These are phyloP conservation scores for Puccinia hordei DNA, from an alignment of 1,284 basidiomycete genomes.

Conservation along the genomic window DNA sequence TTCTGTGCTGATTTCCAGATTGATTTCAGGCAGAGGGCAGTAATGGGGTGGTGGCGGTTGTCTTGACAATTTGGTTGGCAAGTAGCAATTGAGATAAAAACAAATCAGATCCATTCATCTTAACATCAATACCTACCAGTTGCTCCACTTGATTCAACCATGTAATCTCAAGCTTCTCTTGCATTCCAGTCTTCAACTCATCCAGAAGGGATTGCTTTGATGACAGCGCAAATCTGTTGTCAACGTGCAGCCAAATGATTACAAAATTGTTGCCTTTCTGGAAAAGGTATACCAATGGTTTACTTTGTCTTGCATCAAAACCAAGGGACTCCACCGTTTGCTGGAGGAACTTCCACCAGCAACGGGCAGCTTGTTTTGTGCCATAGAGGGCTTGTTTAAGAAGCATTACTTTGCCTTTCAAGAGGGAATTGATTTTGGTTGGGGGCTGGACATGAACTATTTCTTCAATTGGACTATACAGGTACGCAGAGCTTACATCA, in stretches of 20 bases:
- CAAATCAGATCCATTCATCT: background rate
- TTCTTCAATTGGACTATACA: too few relatives aligned
- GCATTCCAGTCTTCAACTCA: too few relatives aligned
- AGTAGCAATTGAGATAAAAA: background rate
- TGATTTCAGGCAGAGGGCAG: background rate
- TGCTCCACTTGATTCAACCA: background rate
- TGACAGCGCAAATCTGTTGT: constrained; percentile 5
- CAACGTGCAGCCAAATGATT: background rate
- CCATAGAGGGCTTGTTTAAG: constrained; percentile 29
- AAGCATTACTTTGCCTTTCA: too few relatives aligned
- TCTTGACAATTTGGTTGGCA: background rate
- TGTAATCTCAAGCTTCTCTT: background rate
- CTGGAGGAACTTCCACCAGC: constrained; percentile 29
- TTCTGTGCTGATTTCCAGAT: background rate
- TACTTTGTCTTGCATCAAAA: background rate
- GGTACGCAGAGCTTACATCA: constrained; percentile 13
- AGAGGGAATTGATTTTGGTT: too few relatives aligned
- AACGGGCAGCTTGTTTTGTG: background rate
- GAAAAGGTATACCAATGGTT: background rate
- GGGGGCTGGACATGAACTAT: too few relatives aligned
- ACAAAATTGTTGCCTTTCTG: background rate
- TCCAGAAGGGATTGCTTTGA: too few relatives aligned
- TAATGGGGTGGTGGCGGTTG: background rate
- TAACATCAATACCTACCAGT: background rate
- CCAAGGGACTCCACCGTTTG: constrained; percentile 5